phyloP scores from a whole-genome alignment of 2,329 filamentous ascomycete genomes.

The Shiraia bambusicola region DNA sequence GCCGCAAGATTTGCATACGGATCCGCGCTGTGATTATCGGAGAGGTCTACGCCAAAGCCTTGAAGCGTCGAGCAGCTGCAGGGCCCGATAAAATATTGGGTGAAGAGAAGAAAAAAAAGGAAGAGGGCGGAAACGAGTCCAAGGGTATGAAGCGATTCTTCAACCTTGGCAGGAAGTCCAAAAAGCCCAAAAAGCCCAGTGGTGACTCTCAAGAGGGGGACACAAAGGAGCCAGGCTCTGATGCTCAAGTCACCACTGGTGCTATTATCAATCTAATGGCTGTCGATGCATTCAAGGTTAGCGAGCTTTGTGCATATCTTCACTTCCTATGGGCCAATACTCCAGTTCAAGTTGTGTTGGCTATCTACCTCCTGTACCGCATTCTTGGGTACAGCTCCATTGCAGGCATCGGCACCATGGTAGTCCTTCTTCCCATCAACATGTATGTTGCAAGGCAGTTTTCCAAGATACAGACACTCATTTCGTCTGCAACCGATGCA shows the following conservation, averaged over 20 bases:
- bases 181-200: slow-evolving; percentile 49
- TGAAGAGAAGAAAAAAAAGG: slow-evolving; percentile 50
- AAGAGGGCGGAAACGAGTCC: slow-evolving; percentile 41
- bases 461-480: slow-evolving; percentile 81
- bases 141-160: slow-evolving; percentile 50
- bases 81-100: slow-evolving; percentile 72
- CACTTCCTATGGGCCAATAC: slow-evolving; percentile 94
- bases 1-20: slow-evolving; percentile 90
- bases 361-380: slow-evolving; percentile 78
- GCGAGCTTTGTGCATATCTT: slow-evolving; percentile 89
- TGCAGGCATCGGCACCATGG: slow-evolving; percentile 88
- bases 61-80: slow-evolving; percentile 85
- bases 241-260: slow-evolving; percentile 84
- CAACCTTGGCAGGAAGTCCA: slow-evolving; percentile 58
- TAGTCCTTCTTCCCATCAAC: slow-evolving; percentile 84
- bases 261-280: slow-evolving; percentile 99
- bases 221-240: slow-evolving; percentile 41
- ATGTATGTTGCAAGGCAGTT: slow-evolving; percentile 86
- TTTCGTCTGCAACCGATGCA: slow-evolving; percentile 90
- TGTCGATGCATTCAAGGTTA: slow-evolving; percentile 98
- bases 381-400: slow-evolving; percentile 93
- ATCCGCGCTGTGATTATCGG: slow-evolving; percentile 93
- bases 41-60: slow-evolving; percentile 94
- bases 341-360: slow-evolving; percentile 82
- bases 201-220: slow-evolving; percentile 44